phyloP scores from a whole-genome alignment of 345 rosid species.

The Balakata baccata region DNA sequence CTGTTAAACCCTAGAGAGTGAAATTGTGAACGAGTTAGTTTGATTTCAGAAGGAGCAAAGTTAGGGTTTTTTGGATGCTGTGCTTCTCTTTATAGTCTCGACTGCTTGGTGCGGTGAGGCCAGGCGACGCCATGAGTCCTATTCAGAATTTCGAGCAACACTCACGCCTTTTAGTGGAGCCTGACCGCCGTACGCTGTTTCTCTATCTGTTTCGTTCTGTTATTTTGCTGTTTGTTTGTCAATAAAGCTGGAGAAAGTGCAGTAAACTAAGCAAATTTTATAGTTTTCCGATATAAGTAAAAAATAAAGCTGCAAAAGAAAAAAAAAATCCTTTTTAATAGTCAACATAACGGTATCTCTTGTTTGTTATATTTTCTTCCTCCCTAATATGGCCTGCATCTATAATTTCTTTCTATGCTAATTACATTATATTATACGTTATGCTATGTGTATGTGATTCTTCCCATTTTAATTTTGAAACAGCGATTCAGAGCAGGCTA shows the following conservation, averaged over 20 bases:
- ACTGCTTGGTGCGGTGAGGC: neutral
- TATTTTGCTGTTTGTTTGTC: constrained; percentile 5
- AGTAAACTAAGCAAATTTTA: neutral
- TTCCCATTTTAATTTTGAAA: constrained; percentile 18
- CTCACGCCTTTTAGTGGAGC: constrained; percentile 74
- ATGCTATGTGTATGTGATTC: neutral
- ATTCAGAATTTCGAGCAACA: constrained; percentile 96
- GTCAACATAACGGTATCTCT: neutral
- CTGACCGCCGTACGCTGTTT: constrained; percentile 57
- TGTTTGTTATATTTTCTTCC: neutral
- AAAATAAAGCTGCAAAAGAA: neutral
- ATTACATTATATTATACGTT: neutral
- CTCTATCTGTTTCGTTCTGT: neutral
- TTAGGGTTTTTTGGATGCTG: constrained; percentile 10
- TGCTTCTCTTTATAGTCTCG: neutral
- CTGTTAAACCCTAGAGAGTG: constrained; percentile 3
- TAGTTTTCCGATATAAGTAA: neutral
- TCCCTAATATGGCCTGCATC: neutral
- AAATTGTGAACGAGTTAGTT: neutral
- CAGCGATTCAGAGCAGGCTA: constrained; percentile 76
- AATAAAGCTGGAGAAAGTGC: neutral
- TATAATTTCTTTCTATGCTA: neutral
- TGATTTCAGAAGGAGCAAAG: constrained; percentile 1
- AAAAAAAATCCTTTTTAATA: neutral
- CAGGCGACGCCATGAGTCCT: constrained; percentile 64